Conservation (phyloP, 805 yeast species). For the Starmerella tilneyi region DNA sequence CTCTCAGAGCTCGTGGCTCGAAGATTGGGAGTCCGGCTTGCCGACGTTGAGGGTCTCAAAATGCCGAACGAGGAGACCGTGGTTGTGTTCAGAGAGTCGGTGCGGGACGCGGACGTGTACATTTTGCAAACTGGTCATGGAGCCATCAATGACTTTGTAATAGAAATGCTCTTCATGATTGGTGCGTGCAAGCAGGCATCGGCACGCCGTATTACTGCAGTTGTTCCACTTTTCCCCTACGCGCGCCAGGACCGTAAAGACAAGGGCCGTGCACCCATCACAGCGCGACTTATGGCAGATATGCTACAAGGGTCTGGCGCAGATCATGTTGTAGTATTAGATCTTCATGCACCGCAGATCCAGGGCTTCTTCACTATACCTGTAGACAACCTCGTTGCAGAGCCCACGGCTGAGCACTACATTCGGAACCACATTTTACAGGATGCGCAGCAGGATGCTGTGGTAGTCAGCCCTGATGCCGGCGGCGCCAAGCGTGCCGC, state of each 20-base stretch:
- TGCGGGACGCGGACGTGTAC: constrained; percentile 83
- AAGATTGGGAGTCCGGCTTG: constrained; percentile 53
- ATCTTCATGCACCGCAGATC: constrained; percentile 92
- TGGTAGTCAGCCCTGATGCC: constrained; percentile 93
- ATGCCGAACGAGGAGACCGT: constrained; percentile 84
- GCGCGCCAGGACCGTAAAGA: constrained; percentile 97
- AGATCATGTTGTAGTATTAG: constrained; percentile 92
- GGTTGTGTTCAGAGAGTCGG: constrained; percentile 75
- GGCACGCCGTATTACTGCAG: constrained; percentile 87
- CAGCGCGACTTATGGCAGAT: constrained; percentile 89
- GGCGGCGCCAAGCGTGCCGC: constrained; percentile 99
- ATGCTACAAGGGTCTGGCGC: constrained; percentile 89
- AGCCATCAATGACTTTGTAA: constrained; percentile 69
- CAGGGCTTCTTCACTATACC: constrained; percentile 95
- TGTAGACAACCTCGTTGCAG: constrained; percentile 91
- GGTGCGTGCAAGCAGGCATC: constrained; percentile 95
- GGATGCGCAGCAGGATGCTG: constrained; percentile 43
- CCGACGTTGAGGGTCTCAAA: constrained; percentile 72
- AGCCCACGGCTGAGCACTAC: constrained; percentile 77
- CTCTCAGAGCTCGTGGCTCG: constrained; percentile 63
- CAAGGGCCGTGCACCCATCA: constrained; percentile 89
- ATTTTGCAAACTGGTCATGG: constrained; percentile 81
- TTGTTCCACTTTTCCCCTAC: constrained; percentile 90
- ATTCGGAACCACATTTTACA: constrained; percentile 49
- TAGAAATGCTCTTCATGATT: constrained; percentile 81